These are phyloP conservation scores for Epichloe hybrida DNA, from an alignment of 2,329 filamentous ascomycete genomes.

Conservation along the genomic window DNA sequence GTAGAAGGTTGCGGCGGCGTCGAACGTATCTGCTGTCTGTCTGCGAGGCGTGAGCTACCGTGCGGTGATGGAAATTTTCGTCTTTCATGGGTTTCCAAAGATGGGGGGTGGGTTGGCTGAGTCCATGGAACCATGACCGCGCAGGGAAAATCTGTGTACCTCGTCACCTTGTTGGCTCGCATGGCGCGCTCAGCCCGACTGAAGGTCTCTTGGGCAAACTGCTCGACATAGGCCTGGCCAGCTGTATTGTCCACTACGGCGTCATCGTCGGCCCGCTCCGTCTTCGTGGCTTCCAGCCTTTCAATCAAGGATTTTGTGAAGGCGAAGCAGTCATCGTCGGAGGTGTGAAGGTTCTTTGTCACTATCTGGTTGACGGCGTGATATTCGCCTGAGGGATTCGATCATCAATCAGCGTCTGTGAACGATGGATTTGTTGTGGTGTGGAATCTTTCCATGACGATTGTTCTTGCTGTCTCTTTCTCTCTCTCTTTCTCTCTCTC, in stretches of 20 bases:
- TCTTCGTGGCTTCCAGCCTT: conserved; percentile 55
- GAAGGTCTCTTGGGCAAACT: conserved; percentile 85
- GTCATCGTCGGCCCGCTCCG: conserved; percentile 61
- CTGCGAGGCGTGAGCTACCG: conserved; percentile 25
- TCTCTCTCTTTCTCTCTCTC: background rate
- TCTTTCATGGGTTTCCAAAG: too few relatives aligned
- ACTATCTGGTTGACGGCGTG: conserved; percentile 91
- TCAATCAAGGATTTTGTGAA: conserved; percentile 85
- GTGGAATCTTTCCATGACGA: background rate
- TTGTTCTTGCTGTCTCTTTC: too few relatives aligned
- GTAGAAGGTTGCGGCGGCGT: conserved; percentile 84
- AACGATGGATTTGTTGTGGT: background rate
- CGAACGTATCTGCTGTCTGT: conserved; percentile 87
- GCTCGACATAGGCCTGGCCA: conserved; percentile 83
- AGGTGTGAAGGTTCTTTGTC: conserved; percentile 60
- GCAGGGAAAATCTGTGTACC: conserved; percentile 28
- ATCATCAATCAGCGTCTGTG: background rate
- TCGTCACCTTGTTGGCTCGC: conserved; percentile 69
- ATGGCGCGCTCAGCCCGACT: conserved; percentile 71
- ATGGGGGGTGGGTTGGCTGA: too few relatives aligned
- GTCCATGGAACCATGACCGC: too few relatives aligned
- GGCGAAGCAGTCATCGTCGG: conserved; percentile 61
- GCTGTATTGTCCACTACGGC: conserved; percentile 74
- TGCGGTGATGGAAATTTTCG: background rate
- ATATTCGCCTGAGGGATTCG: conserved; percentile 54